These are phyloP conservation scores for Ophiostoma triangulosporum DNA, from an alignment of 2,329 filamentous ascomycete species.

Conservation along the genomic window DNA sequence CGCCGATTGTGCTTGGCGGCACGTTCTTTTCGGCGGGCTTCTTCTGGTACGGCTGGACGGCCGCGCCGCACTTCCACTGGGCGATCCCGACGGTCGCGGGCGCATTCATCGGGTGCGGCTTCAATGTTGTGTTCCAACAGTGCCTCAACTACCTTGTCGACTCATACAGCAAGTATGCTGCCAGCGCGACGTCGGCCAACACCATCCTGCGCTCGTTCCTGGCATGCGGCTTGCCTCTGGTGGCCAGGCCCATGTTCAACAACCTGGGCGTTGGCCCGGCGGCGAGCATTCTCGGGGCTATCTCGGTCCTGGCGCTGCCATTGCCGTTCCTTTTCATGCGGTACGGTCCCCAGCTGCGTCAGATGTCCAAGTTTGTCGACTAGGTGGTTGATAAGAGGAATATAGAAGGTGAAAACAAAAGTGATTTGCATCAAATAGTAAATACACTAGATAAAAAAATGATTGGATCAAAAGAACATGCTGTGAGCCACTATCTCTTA, in stretches of 20 bases:
- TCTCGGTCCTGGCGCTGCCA: conserved; percentile 31
- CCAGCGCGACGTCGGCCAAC: conserved; percentile 50
- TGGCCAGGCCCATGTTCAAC: conserved; percentile 46
- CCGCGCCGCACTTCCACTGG: conserved; percentile 10
- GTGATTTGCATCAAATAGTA: background rate
- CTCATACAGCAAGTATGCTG: conserved; percentile 42
- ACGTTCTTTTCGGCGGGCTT: conserved; percentile 28
- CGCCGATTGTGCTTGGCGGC: conserved; percentile 31
- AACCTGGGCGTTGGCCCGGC: conserved; percentile 16
- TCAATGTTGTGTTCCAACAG: conserved; percentile 33
- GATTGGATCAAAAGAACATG: background rate
- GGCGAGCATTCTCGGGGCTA: conserved; percentile 19
- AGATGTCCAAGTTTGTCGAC: conserved; percentile 9
- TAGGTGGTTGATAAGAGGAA: no score
- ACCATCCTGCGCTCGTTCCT: conserved; percentile 44
- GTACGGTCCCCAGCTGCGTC: conserved; percentile 10
- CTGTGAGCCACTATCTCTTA: background rate
- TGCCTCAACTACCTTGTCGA: conserved; percentile 41
- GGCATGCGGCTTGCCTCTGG: conserved; percentile 46
- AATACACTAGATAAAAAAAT: background rate
- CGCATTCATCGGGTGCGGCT: conserved; percentile 30
- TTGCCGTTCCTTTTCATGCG: conserved; percentile 28
- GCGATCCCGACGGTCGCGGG: conserved; percentile 10
- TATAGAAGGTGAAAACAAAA: background rate
- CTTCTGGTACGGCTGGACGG: conserved; percentile 21